A percentile compares a stretch with the other conserved stretches of the same genome.
Conservation (phyloP, 2,329 filamentous ascomycete species). For the Aureobasidium sp. region DNA sequence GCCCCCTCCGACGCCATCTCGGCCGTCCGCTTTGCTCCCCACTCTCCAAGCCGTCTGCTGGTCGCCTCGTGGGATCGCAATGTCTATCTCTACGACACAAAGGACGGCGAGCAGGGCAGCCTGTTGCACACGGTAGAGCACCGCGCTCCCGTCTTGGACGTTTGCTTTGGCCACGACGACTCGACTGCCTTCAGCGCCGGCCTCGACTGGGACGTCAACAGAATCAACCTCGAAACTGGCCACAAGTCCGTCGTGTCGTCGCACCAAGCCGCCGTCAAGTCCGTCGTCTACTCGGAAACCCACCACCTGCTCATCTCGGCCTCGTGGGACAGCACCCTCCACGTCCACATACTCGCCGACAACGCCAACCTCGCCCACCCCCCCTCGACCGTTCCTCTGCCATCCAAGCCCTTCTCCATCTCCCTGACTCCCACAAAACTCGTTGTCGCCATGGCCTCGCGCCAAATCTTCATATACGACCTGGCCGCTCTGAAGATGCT, state of each 20-base stretch:
- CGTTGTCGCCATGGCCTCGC: conserved; percentile 90
- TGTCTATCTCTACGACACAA: conserved; percentile 78
- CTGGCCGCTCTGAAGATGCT: conserved; percentile 57
- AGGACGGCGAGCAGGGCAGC: conserved; percentile 44
- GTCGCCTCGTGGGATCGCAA: conserved; percentile 92
- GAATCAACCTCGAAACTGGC: conserved; percentile 63
- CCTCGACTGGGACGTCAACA: conserved; percentile 73
- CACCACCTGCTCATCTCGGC: conserved; percentile 75
- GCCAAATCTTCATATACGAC: conserved; percentile 92
- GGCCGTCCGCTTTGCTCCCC: conserved; percentile 73
- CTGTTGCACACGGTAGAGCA: conserved; percentile 69
- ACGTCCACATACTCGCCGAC: conserved; percentile 64
- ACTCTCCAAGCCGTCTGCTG: conserved; percentile 65
- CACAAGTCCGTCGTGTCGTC: conserved; percentile 67
- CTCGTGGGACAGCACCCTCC: conserved; percentile 87
- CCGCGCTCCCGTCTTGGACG: conserved; percentile 77
- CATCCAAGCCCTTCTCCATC: conserved; percentile 82
- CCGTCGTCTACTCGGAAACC: conserved; percentile 73
- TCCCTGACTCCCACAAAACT: conserved; percentile 71
- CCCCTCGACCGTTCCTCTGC: conserved; percentile 61
- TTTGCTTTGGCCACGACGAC: conserved; percentile 79
- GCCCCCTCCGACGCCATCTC: conserved; percentile 84
- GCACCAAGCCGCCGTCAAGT: conserved; percentile 71
- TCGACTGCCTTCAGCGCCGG: conserved; percentile 79
- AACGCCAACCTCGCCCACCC: conserved; percentile 37